Evolutionary conservation across 768 basidiomycete genomes (phyloP), one percentile per base, ranked within the genome.

Genomic region (Candolleomyces efflorescens): DNA sequence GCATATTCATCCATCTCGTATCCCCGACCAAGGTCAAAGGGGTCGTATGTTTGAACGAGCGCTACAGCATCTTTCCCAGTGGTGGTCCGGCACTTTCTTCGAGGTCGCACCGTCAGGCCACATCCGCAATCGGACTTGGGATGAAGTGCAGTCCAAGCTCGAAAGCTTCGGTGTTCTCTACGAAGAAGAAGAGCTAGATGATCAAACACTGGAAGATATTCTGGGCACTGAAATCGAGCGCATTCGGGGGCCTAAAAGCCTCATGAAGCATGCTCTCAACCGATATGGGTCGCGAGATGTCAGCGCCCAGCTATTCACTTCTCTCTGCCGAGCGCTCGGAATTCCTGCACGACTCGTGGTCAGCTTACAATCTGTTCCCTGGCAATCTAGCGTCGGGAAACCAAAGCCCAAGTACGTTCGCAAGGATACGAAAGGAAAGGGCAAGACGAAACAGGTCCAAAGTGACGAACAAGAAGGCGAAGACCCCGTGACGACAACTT

Each of bases 241-340:
- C 2, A 82, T 97, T 26, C 79, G 87, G 47, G 87, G 85, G 52
- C 76, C 80, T 13, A 94, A 95, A 67, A 94, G 92, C 62, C 78
- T 98, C 39, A 94, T 95, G 91, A 98, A 97, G 68, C 93, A 95
- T 67, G 89, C 86, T 0, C 73, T 98, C 18, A 86, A 89, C 80
- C 82, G 80, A 55, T 78, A 73, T 59, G 97, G 95, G 6, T 89
- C 86, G 22, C 80, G 91, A 59, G 97, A 99, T 68, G 83, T 84
- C 39, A 90, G 89, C 58, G 89, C 93, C 0, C 93, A 96, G 63
- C 79, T 98, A 3, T 98, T 98, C 68, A 95, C 94, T 4, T 86
- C 92, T 0, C 76, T 97, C 0, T 92, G 93, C 69, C 81, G 97
- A 20, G 91, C 86, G 5, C 78, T 98, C 5, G 89, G 86, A 11